Conservation (phyloP, 306 rosid genomes). For the Herpetospermum pedunculosum region DNA sequence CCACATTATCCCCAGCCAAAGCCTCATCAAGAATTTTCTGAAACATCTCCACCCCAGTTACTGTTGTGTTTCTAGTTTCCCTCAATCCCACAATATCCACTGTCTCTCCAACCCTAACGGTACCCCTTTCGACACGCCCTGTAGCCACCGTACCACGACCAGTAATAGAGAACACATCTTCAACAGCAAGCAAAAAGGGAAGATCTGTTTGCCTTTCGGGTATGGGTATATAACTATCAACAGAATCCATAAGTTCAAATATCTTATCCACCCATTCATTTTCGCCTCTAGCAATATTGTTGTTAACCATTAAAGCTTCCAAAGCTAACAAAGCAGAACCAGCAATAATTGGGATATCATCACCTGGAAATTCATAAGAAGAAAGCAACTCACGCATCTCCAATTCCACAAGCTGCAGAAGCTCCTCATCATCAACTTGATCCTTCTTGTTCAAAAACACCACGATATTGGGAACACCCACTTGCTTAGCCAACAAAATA, state of each 20-base stretch:
- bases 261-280: constrained; percentile 74
- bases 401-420: constrained; percentile 58
- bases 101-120: constrained; percentile 42
- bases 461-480: constrained; percentile 73
- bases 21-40: constrained; percentile 82
- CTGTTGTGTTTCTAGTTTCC: constrained; percentile 64
- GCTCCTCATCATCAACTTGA: constrained; percentile 87
- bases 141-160: constrained; percentile 93
- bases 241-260: constrained; percentile 72
- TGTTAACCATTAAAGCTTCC: constrained; percentile 67
- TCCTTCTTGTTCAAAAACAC: constrained; percentile 72
- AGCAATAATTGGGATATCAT: constrained; percentile 63
- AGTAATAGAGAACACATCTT: constrained; percentile 69
- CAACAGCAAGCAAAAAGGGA: constrained; percentile 67
- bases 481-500: constrained; percentile 70
- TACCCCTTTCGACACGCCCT: constrained; percentile 74
- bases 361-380: constrained; percentile 76
- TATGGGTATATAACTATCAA: constrained; percentile 64
- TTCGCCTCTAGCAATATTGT: constrained; percentile 49
- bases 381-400: constrained; percentile 76
- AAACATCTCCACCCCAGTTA: constrained; percentile 85
- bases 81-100: constrained; percentile 70
- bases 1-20: constrained; percentile 81
- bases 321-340: constrained; percentile 71
- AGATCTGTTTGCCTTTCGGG: constrained; percentile 66